These are phyloP conservation scores for Geopyxis carbonaria DNA, from an alignment of 495 filamentous ascomycete genomes.

Conservation along the genomic window DNA sequence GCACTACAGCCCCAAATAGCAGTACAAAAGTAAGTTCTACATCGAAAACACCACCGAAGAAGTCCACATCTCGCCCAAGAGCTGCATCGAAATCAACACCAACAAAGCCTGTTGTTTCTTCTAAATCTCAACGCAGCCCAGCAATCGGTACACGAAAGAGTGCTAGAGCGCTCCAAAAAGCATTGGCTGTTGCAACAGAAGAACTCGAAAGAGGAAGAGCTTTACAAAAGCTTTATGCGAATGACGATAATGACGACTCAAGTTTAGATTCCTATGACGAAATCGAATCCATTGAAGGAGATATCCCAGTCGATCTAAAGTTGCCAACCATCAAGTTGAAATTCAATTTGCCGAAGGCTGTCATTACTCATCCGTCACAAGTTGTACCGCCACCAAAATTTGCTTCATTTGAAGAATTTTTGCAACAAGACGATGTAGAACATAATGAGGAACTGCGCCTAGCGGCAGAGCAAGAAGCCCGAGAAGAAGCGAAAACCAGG, in stretches of 20 bases:
- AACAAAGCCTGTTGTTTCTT: too few species aligned
- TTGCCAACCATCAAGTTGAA: constrained; percentile 21
- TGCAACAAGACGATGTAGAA: constrained; percentile 30
- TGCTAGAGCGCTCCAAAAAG: constrained; percentile 18
- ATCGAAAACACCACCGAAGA: constrained; percentile 11
- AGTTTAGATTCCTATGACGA: constrained; percentile 24
- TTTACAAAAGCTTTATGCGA: neutral
- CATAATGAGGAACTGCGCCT: constrained; percentile 35
- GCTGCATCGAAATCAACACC: constrained; percentile 9
- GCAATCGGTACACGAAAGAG: constrained; percentile 21
- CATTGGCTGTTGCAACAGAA: constrained; percentile 6
- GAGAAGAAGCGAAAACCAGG: constrained; percentile 34
- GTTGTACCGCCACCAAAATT: constrained; percentile 31
- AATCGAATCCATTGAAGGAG: too few species aligned
- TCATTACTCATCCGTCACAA: constrained; percentile 38
- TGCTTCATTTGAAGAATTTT: constrained; percentile 36
- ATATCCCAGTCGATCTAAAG: constrained; percentile 19
- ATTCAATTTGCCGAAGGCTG: constrained; percentile 21
- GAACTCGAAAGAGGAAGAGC: constrained; percentile 2
- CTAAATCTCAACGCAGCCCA: constrained; percentile 16
- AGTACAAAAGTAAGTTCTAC: constrained; percentile 22
- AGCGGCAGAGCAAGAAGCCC: constrained; percentile 39
- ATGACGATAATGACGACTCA: constrained; percentile 1
- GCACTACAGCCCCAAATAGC: constrained; percentile 16
- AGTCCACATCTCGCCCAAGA: constrained; percentile 5